phyloP scores from a whole-genome alignment of 441 rosid genomes.

The Melastoma candidum region DNA sequence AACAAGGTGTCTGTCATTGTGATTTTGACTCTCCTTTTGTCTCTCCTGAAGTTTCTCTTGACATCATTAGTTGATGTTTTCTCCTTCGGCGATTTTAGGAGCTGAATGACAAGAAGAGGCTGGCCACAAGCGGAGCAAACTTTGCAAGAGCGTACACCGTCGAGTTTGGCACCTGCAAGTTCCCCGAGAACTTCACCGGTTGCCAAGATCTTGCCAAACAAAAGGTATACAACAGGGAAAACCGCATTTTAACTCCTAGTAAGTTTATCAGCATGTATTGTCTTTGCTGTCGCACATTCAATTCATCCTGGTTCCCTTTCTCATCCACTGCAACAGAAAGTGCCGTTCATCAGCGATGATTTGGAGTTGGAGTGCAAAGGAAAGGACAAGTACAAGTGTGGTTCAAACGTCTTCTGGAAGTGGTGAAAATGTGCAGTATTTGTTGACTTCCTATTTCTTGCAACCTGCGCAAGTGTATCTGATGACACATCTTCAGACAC shows the following conservation, averaged over 20 bases:
- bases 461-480: too few species aligned
- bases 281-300: too few species aligned
- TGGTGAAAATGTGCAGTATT: conserved; percentile 40
- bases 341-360: conserved; percentile 75
- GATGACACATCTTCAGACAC: too few species aligned
- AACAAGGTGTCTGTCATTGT: conserved; percentile 57
- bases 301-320: conserved; percentile 10
- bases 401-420: conserved; percentile 98
- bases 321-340: conserved; percentile 51
- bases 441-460: background rate
- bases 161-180: conserved; percentile 81
- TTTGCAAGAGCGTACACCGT: conserved; percentile 94
- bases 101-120: conserved; percentile 87
- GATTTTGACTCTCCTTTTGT: background rate
- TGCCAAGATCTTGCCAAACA: conserved; percentile 99
- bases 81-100: conserved; percentile 29
- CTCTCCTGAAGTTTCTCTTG: background rate
- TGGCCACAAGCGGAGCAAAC: conserved; percentile 95
- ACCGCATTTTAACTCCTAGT: too few species aligned
- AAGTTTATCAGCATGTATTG: too few species aligned
- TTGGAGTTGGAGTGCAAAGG: conserved; percentile 82
- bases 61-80: too few species aligned
- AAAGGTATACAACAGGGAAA: conserved; percentile 35
- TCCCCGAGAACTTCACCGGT: conserved; percentile 97
- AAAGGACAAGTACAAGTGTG: conserved; percentile 92